These are phyloP conservation scores for Mucor racemosus DNA, from an alignment of 371 early-diverging fungal species.

Conservation along the genomic window DNA sequence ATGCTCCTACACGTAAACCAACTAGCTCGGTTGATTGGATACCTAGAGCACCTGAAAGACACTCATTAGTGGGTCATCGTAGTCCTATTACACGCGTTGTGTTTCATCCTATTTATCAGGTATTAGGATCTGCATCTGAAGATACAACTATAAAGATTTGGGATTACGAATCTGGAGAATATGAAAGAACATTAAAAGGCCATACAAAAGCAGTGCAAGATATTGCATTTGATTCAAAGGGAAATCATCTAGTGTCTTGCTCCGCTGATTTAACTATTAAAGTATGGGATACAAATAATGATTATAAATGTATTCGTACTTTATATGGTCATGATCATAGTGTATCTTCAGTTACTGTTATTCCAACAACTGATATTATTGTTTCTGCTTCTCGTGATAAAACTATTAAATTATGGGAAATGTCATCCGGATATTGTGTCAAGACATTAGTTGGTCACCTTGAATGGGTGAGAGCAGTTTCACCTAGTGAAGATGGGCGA, in stretches of 20 bases:
- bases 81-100: constrained; percentile 81
- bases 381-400: constrained; percentile 89
- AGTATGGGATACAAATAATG: constrained; percentile 86
- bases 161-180: constrained; percentile 91
- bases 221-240: constrained; percentile 82
- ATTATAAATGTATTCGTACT: constrained; percentile 86
- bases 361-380: constrained; percentile 78
- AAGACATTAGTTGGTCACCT: constrained; percentile 79
- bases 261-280: constrained; percentile 91
- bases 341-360: constrained; percentile 80
- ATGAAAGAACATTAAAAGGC: constrained; percentile 89
- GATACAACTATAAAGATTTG: constrained; percentile 91
- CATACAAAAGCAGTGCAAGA: constrained; percentile 93
- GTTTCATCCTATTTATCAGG: constrained; percentile 86
- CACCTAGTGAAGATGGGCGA: constrained; percentile 73
- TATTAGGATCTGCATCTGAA: constrained; percentile 89
- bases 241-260: constrained; percentile 79
- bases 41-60: constrained; percentile 81
- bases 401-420: constrained; percentile 91
- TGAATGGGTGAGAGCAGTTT: constrained; percentile 87
- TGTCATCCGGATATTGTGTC: constrained; percentile 81
- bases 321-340: constrained; percentile 92
- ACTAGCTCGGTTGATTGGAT: constrained; percentile 76
- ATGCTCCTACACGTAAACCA: constrained; percentile 67
- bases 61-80: constrained; percentile 79